Conservation (phyloP, 2,329 filamentous ascomycete genomes). For the Epichloe sibirici region DNA sequence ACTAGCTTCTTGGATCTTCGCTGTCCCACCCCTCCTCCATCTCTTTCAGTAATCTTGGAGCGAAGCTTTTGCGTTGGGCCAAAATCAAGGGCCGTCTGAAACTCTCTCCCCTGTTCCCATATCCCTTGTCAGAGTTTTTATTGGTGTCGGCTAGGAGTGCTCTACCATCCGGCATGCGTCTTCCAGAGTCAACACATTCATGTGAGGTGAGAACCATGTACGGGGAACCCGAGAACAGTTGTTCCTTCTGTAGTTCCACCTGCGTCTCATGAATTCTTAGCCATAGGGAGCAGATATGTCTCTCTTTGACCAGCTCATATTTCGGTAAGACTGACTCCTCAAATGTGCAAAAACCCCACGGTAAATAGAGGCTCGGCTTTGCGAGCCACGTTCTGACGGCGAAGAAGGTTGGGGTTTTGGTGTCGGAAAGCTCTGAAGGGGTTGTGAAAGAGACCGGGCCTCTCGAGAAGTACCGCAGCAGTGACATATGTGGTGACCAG, state of each 20-base stretch:
- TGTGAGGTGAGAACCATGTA: slow-evolving; percentile 5
- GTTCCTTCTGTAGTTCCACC: too few relatives aligned
- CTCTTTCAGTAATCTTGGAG: not conserved
- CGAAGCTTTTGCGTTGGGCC: not conserved
- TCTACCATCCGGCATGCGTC: not conserved
- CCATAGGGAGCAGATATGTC: not conserved
- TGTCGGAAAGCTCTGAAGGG: too few relatives aligned
- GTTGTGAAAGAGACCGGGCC: not conserved
- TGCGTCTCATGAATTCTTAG: not conserved
- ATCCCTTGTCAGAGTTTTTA: not conserved
- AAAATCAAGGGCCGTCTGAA: not conserved
- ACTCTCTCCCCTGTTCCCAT: not conserved
- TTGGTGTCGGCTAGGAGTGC: not conserved
- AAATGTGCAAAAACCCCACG: too few relatives aligned
- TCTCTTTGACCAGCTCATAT: too few relatives aligned
- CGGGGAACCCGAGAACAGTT: not conserved
- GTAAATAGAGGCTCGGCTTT: too few relatives aligned
- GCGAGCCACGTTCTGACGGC: too few relatives aligned
- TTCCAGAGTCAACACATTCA: slow-evolving; percentile 2
- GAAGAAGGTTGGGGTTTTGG: too few relatives aligned
- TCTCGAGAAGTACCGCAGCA: slow-evolving; percentile 4
- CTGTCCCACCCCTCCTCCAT: slow-evolving; percentile 5
- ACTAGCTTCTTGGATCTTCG: not conserved
- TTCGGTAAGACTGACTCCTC: too few relatives aligned
- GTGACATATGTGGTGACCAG: slow-evolving; percentile 9